A percentile compares a stretch with the other conserved stretches of the same genome.
Evolutionary conservation across 2,329 filamentous ascomycete genomes (phyloP).

Genomic region (Fusarium acutatum): DNA sequence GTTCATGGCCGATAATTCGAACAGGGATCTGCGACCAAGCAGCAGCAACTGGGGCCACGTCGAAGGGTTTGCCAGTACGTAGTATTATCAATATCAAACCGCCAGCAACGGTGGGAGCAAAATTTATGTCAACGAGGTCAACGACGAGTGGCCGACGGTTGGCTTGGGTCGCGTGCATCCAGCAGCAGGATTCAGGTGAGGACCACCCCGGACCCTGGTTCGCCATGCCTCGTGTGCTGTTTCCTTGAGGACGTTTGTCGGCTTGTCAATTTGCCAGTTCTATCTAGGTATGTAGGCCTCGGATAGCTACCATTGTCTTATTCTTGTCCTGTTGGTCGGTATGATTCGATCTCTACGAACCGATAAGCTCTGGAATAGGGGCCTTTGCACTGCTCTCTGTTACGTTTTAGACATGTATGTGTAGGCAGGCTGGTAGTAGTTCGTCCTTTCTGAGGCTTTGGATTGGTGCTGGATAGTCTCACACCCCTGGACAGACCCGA

Average conservation of each 20-base stretch:
- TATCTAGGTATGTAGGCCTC: neutral
- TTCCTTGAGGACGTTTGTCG: conserved; percentile 22
- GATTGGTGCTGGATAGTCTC: conserved; percentile 27
- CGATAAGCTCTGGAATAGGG: neutral
- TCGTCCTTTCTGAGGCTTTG: conserved; percentile 12
- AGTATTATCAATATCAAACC: conserved; percentile 41
- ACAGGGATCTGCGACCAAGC: conserved; percentile 29
- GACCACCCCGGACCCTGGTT: conserved; percentile 35
- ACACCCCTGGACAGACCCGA: conserved; percentile 15
- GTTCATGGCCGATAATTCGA: conserved; percentile 1
- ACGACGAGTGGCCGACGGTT: conserved; percentile 34
- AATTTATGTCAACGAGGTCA: conserved; percentile 32
- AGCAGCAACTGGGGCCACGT: conserved; percentile 38
- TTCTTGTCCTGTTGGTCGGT: neutral
- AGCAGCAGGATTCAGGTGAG: conserved; percentile 44
- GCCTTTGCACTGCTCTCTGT: conserved; percentile 15
- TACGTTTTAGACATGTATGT: neutral
- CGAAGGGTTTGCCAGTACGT: conserved; percentile 21
- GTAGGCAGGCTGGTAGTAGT: conserved; percentile 2
- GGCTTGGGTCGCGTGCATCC: conserved; percentile 40
- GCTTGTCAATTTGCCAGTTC: conserved; percentile 20
- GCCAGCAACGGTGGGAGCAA: conserved; percentile 40
- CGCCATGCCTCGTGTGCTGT: conserved; percentile 32
- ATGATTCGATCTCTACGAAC: neutral
- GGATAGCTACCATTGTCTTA: neutral